Evolutionary conservation across 2,329 filamentous ascomycete genomes (phyloP), one percentile per base, ranked within the genome.

Genomic region (Neofusicoccum laricinum): DNA sequence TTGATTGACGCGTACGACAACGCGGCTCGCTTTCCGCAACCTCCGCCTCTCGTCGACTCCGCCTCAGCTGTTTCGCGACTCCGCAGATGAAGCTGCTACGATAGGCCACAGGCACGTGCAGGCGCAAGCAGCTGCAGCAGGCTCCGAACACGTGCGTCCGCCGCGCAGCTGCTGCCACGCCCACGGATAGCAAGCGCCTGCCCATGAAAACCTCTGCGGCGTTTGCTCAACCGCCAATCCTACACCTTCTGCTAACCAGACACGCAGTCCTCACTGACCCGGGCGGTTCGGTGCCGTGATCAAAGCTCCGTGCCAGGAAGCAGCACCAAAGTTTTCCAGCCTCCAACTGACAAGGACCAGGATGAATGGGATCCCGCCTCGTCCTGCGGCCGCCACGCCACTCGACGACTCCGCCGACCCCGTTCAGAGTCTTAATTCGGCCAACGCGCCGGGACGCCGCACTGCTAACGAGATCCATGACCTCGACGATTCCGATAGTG

Each of bases 401-500:
- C 25, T 4, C 25, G 25, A 30, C 25, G 7, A 30, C 25, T 30
- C 25, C 25, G 25, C 25, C 25, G 25, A 30, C 25, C 25, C 25
- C 25, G 5, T 30, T 30, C 25, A 30, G 25, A 30, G 25, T 30
- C 25, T 5, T 2, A 15, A 1, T 21, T 15, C 5, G 12, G n/a
- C 30, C 19, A 5, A 21, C 5, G 3, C 55, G 19, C 5, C 25
- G 0, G 30, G 5, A 12, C 5, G 14, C 2, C 40, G 10, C 25
- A 11, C 30, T 46, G 5, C 6, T 14, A 19, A 30, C 32, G n/a
- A 61, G 21, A 19, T 8, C 2, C 14, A 21, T 57, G 17, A 72
- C 15, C 67, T 67, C 1, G 72, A 75, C 40, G 50, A 67, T 8
- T 61, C 63, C n/a, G 74, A 76, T 19, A 64, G 59, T 30, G 73